These are phyloP conservation scores for Triticum aestivum DNA, from an alignment of 176 grass and related monocot genomes.

Conservation along the genomic window DNA sequence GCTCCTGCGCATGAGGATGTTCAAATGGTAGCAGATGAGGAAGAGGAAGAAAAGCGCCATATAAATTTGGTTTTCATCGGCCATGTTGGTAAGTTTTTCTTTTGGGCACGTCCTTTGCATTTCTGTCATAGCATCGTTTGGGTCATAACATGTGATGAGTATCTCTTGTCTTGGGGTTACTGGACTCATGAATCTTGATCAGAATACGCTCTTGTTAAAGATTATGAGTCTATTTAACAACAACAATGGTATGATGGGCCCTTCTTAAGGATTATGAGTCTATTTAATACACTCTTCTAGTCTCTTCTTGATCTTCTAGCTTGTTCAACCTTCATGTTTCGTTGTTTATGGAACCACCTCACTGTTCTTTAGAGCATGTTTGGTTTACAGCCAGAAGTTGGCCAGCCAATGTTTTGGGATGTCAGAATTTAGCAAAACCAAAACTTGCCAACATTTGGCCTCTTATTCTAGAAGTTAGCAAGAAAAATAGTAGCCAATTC, in stretches of 20 bases:
- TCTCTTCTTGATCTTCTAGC: neutral
- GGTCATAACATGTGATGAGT: neutral
- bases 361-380: neutral
- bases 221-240: neutral
- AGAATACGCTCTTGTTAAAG: neutral
- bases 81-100: constrained; percentile 77
- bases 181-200: neutral
- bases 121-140: neutral
- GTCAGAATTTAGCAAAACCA: no score
- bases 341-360: neutral
- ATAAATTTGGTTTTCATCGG: constrained; percentile 98
- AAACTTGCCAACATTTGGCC: neutral
- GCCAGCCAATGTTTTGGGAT: neutral
- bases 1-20: constrained; percentile 49
- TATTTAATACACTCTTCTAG: neutral
- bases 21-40: constrained; percentile 41
- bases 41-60: constrained; percentile 63
- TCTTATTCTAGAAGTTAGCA: neutral
- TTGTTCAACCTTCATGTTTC: constrained; percentile 1
- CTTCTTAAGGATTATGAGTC: neutral
- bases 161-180: neutral
- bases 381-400: neutral
- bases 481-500: neutral
- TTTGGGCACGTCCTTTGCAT: neutral
- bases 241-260: neutral